phyloP scores from a whole-genome alignment of 805 yeast species.

The Yarrowia sp. region DNA sequence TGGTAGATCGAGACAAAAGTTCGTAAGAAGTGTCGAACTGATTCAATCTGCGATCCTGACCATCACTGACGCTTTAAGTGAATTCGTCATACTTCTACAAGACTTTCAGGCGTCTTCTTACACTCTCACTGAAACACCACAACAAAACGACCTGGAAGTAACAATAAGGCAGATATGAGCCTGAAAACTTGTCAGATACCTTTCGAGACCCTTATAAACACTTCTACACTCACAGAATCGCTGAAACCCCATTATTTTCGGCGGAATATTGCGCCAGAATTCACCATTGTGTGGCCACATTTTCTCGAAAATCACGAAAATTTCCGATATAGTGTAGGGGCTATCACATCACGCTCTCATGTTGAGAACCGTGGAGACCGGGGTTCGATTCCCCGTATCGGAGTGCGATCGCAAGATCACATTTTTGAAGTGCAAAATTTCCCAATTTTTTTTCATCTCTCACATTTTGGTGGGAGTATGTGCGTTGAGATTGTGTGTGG shows the following conservation, averaged over 20 bases:
- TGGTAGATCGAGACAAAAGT: neutral
- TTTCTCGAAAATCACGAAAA: neutral
- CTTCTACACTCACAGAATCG: too few relatives aligned
- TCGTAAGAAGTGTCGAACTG: neutral
- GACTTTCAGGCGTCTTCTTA: too few relatives aligned
- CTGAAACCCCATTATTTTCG: too few relatives aligned
- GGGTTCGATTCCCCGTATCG: constrained; percentile 39
- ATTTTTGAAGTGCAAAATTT: neutral
- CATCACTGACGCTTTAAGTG: too few relatives aligned
- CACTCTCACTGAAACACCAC: too few relatives aligned
- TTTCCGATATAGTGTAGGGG: constrained; percentile 35
- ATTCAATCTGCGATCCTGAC: neutral
- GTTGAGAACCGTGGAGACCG: constrained; percentile 34
- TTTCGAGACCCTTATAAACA: too few relatives aligned
- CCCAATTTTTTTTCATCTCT: neutral
- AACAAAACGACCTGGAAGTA: too few relatives aligned
- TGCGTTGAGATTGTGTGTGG: neutral
- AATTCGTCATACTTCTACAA: too few relatives aligned
- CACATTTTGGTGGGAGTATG: neutral
- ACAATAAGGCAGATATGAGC: too few relatives aligned
- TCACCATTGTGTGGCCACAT: neutral
- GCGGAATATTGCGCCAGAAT: neutral
- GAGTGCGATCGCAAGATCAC: neutral
- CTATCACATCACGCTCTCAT: constrained; percentile 37
- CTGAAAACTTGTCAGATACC: neutral